Evolutionary conservation across 2,329 filamentous ascomycete genomes (phyloP).

Genomic region (Phyllosticta citribraziliensis): DNA sequence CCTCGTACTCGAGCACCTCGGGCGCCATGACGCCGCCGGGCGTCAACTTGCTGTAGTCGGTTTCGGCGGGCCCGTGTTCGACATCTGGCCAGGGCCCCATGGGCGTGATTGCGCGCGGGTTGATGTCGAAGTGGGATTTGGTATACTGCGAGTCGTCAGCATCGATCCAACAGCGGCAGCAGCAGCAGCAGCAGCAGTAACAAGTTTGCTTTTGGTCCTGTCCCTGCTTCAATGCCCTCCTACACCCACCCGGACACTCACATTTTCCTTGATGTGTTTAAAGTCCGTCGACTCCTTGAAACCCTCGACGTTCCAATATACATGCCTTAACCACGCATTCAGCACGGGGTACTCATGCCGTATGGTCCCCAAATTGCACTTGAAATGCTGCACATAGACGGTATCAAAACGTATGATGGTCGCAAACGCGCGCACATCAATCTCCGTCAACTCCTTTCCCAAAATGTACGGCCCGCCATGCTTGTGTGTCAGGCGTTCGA

Average conservation of each 20-base stretch:
- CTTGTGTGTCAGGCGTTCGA: slow-evolving; percentile 40
- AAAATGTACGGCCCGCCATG: slow-evolving; percentile 48
- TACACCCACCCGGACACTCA: slow-evolving; percentile 16
- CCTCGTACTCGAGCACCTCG: slow-evolving; percentile 20
- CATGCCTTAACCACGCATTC: slow-evolving; percentile 49
- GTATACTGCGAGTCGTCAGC: slow-evolving; percentile 34
- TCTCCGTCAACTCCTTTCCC: slow-evolving; percentile 46
- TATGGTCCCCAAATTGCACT: slow-evolving; percentile 53
- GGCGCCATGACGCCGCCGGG: slow-evolving; percentile 40
- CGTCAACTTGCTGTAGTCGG: slow-evolving; percentile 38
- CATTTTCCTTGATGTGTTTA: slow-evolving; percentile 58
- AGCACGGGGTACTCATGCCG: slow-evolving; percentile 51
- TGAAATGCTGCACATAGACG: slow-evolving; percentile 58
- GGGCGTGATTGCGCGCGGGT: slow-evolving; percentile 53
- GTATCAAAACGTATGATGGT: slow-evolving; percentile 51
- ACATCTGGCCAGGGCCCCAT: slow-evolving; percentile 51
- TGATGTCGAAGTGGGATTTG: slow-evolving; percentile 51
- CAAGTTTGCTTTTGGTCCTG: too few relatives aligned
- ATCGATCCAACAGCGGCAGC: too few relatives aligned
- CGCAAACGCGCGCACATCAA: slow-evolving; percentile 49
- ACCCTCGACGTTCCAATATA: slow-evolving; percentile 48
- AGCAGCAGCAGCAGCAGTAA: too few relatives aligned
- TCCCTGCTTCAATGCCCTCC: too few relatives aligned
- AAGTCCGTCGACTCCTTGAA: slow-evolving; percentile 54
- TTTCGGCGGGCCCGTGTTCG: slow-evolving; percentile 37